Conservation (phyloP, 2,329 filamentous ascomycete genomes). For the Ustulina deusta region DNA sequence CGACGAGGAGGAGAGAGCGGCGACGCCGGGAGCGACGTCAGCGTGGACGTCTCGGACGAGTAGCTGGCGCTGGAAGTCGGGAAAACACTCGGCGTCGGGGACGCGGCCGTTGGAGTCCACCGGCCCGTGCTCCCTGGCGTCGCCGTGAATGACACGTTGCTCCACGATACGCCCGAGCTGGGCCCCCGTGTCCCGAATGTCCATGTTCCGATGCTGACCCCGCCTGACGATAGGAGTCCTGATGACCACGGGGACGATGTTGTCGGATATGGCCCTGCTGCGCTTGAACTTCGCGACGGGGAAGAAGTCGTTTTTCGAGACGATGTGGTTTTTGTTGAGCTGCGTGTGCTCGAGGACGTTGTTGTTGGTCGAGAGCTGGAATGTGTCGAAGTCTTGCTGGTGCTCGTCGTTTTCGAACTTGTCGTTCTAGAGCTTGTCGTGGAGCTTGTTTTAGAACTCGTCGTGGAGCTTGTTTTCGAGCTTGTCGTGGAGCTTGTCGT, state of each 20-base stretch:
- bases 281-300: not conserved
- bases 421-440: constrained; percentile 5
- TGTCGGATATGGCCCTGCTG: constrained; percentile 3
- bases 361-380: constrained; percentile 8
- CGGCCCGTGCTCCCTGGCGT: constrained; percentile 22
- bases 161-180: constrained; percentile 34
- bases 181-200: constrained; percentile 9
- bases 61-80: not conserved
- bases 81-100: constrained; percentile 1
- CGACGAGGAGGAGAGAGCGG: not conserved
- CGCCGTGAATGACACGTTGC: constrained; percentile 35
- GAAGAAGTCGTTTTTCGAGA: constrained; percentile 15
- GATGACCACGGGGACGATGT: constrained; percentile 23
- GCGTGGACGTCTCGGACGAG: constrained; percentile 17
- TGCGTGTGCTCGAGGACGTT: constrained; percentile 12
- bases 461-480: constrained; percentile 24
- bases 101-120: constrained; percentile 8
- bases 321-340: constrained; percentile 13
- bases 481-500: constrained; percentile 5
- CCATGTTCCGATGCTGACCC: constrained; percentile 12
- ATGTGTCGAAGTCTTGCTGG: not conserved
- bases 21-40: constrained; percentile 29
- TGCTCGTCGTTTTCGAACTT: constrained; percentile 7
- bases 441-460: not conserved
- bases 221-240: constrained; percentile 11